Base-by-base conservation (phyloP, 257 asterid species). In the Avicennia marina region DNA sequence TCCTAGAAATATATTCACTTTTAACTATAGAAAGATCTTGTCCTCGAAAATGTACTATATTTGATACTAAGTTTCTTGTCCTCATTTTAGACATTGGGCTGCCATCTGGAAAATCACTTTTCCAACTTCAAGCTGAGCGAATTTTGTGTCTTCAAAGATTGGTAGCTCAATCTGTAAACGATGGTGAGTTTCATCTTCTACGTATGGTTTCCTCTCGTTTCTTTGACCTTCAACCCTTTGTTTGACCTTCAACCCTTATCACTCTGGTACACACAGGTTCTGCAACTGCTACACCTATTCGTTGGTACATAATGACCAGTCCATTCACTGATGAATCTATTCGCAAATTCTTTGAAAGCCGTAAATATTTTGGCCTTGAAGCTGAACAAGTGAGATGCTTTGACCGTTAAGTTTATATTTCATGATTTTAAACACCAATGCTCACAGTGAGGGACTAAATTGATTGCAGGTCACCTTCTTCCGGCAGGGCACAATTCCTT, bases 241-340 rank as follows among this genome's bases (percentile, higher is more conserved):
- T 24, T 44, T 68, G 24, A n/a, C 56, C 39, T 53, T 56, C 34
- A 63, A 20, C 58, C 33, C 57, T 76, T 32, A 66, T 51, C 62
- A 53, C 60, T 70, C 69, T 59, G 63, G 51, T 51, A 21, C 55
- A 19, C 71, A 62, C 75, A 90, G 98, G 87, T 43, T 68, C 87
- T 60, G 73, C 69, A 63, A 74, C 65, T 68, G 24, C 59, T 58
- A 64, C 61, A 13, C 94, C 77, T 43, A 85, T 87, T 62, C 95
- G 74, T 56, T 91, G 96, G 96, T 91, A 91, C 78, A 88, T 91
- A 71, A 91, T 91, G 98, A 91, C 98, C 49, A 88, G 98, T 68
- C 98, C 98, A 64, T 88, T 88, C 67, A 91, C 95, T 39, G 96
- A 91, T 63, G 95, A 88, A 67, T 81, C 87, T 63, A 88, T 90